Base-by-base conservation (phyloP, 2,329 filamentous ascomycete genomes). In the Colletotrichum truncatum region DNA sequence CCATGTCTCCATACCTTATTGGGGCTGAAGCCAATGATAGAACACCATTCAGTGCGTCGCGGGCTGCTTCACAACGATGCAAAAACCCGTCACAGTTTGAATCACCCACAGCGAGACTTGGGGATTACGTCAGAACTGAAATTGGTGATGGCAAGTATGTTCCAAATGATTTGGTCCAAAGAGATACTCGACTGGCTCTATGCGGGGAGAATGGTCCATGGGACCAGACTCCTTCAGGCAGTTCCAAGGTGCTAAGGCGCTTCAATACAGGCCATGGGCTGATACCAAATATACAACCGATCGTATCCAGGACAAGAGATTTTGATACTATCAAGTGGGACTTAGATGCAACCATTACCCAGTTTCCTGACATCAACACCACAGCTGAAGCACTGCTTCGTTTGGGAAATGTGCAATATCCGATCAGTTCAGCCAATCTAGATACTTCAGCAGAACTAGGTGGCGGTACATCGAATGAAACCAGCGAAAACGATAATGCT, bases 291-390 rank as follows among this genome's bases (percentile, higher is more conserved):
- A 11, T 0, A 2, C 14, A 41, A 41, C 9, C 23, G 0, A 9
- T 21, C 6, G 16, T 14, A 10, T 21, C 5, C 38, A 23, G 38
- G 9, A 21, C 1, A 12, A 3, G 6, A 21, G 38, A 41, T 41
- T 1, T 12, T 18, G 1, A n/a, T n/a, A n/a, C 8, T 12, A 9
- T 6, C 9, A 21, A 0, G 23, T 23, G 4, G 38, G 10, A 16
- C 9, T 1, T 41, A 18, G 10, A 41, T 3, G 18, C 14, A 23
- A 0, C 38, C 0, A 0, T 41, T 0, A 21, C 18, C 0, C 6
- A 5, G 0, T 41, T 43, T 43, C 1, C 39, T 9, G 39, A 43
- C 0, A 0, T 43, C 10, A 7, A 23, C 39, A 43, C 39, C 5
- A 23, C n/a, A n/a, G n/a, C n/a, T n/a, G n/a, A n/a, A n/a, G n/a